Conservation (phyloP, 805 yeast species). For the Torulaspora indica region DNA sequence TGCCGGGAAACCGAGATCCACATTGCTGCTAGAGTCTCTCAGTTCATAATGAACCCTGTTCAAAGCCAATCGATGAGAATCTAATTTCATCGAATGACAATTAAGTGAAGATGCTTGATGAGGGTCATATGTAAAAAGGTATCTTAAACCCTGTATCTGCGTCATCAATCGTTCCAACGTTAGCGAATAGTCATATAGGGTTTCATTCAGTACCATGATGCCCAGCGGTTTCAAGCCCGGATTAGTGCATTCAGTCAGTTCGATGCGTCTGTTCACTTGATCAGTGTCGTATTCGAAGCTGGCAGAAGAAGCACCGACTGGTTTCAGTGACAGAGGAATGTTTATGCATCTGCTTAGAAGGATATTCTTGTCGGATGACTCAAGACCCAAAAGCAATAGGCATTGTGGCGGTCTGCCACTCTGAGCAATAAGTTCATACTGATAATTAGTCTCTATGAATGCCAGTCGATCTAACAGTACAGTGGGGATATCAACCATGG, state of each 20-base stretch:
- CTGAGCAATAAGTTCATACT: slow-evolving; percentile 5
- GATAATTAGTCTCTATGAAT: slow-evolving; percentile 12
- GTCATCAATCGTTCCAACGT: slow-evolving; percentile 3
- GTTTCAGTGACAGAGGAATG: slow-evolving; percentile 8
- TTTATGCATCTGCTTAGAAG: slow-evolving; percentile 5
- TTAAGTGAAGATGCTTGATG: slow-evolving; percentile 1
- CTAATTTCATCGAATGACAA: slow-evolving; percentile 4
- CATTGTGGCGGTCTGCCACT: slow-evolving; percentile 14
- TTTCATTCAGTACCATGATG: not conserved
- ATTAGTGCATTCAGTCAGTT: slow-evolving; percentile 8
- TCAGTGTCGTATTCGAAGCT: slow-evolving; percentile 9
- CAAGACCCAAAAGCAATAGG: slow-evolving; percentile 15
- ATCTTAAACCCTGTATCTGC: not conserved
- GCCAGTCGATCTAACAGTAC: slow-evolving; percentile 10
- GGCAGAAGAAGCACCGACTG: slow-evolving; percentile 3
- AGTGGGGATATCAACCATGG: not conserved
- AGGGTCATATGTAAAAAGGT: slow-evolving; percentile 17
- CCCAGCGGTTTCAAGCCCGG: not conserved
- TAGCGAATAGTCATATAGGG: slow-evolving; percentile 12
- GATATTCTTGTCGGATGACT: not conserved
- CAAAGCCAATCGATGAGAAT: not conserved
- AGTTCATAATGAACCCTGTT: slow-evolving; percentile 6
- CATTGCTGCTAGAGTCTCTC: not conserved
- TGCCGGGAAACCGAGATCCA: not conserved
- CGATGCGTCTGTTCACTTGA: slow-evolving; percentile 9